phyloP scores from a whole-genome alignment of 208 protist genomes.

The Wallacemonas sp. region DNA sequence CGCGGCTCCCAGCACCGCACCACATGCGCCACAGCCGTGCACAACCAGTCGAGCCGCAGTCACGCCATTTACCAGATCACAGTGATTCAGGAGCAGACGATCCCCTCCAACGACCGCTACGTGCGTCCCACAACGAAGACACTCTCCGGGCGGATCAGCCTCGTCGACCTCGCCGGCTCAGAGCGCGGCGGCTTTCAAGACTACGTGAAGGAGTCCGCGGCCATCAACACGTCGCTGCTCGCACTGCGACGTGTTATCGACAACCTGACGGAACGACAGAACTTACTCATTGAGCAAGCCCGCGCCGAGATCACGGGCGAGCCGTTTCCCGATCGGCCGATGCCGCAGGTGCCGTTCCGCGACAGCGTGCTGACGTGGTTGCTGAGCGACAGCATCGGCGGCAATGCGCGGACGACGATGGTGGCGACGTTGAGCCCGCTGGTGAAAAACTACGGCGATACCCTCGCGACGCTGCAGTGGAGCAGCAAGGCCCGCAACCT shows the following conservation, averaged over 20 bases:
- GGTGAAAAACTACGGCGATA: slow-evolving; percentile 89
- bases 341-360: slow-evolving; percentile 91
- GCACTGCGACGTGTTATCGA: slow-evolving; percentile 86
- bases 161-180: slow-evolving; percentile 89
- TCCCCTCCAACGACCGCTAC: slow-evolving; percentile 72
- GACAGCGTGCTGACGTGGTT: slow-evolving; percentile 90
- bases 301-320: slow-evolving; percentile 70
- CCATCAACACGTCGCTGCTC: slow-evolving; percentile 91
- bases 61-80: slow-evolving; percentile 91
- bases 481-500: slow-evolving; percentile 88
- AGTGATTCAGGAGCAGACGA: slow-evolving; percentile 70
- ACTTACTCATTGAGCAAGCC: slow-evolving; percentile 87
- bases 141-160: slow-evolving; percentile 81
- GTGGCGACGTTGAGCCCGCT: slow-evolving; percentile 87
- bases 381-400: slow-evolving; percentile 90
- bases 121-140: slow-evolving; percentile 54
- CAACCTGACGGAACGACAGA: slow-evolving; percentile 85
- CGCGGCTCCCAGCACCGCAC: slow-evolving; percentile 90
- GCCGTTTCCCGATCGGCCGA: slow-evolving; percentile 51
- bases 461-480: slow-evolving; percentile 88
- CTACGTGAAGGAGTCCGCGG: slow-evolving; percentile 89
- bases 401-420: slow-evolving; percentile 91
- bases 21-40: slow-evolving; percentile 90
- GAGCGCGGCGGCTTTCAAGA: slow-evolving; percentile 90
- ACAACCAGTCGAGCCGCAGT: slow-evolving; percentile 89